These are phyloP conservation scores for Solanum tarijense DNA, from an alignment of 257 asterid genomes.

Conservation along the genomic window DNA sequence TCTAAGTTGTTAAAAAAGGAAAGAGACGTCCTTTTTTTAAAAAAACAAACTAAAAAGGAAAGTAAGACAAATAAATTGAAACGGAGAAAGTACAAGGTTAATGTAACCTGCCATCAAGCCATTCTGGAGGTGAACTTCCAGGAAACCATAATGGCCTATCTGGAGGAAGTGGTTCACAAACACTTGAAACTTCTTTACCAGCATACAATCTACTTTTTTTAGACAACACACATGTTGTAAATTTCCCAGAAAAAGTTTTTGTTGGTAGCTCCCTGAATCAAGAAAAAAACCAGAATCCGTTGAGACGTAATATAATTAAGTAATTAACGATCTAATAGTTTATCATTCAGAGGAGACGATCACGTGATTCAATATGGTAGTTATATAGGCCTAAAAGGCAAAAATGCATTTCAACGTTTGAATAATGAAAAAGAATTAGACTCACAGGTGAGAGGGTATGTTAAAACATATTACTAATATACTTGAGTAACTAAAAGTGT, in stretches of 20 bases:
- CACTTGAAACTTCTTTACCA: conserved; percentile 63
- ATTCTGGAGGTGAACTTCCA: conserved; percentile 77
- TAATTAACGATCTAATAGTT: not conserved
- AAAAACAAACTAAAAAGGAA: too few relatives aligned
- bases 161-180: conserved; percentile 79
- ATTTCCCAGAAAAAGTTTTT: conserved; percentile 10
- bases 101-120: conserved; percentile 81
- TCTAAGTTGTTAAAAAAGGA: not conserved
- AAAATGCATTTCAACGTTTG: not conserved
- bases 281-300: not conserved
- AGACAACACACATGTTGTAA: conserved; percentile 2
- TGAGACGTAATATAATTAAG: not conserved
- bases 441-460: not conserved
- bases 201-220: conserved; percentile 30
- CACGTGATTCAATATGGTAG: not conserved
- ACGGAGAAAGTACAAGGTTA: not conserved
- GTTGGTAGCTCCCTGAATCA: conserved; percentile 15
- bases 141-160: conserved; percentile 93
- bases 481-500: not conserved
- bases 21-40: not conserved
- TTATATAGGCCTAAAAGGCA: not conserved
- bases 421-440: not conserved
- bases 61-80: not conserved
- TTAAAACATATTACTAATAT: too few relatives aligned
- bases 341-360: not conserved